These are phyloP conservation scores for Clonostachys byssicola DNA, from an alignment of 2,329 filamentous ascomycete species.

Conservation along the genomic window DNA sequence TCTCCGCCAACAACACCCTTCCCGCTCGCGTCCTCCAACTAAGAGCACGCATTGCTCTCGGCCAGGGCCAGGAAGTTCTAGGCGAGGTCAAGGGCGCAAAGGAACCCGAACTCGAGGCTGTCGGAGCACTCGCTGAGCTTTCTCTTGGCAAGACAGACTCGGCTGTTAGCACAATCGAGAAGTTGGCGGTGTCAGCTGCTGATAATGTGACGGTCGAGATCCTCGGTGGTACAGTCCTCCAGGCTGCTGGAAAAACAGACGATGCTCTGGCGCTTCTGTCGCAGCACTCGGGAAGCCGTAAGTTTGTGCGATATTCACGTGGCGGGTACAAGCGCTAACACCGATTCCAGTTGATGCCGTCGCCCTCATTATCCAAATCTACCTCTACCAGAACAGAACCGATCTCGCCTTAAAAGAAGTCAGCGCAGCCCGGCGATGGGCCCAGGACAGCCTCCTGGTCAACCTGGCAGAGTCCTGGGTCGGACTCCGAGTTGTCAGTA, in stretches of 20 bases:
- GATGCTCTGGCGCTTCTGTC: slow-evolving; percentile 76
- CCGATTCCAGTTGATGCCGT: slow-evolving; percentile 63
- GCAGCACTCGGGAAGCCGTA: slow-evolving; percentile 83
- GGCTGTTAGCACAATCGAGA: slow-evolving; percentile 60
- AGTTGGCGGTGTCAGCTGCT: slow-evolving; percentile 59
- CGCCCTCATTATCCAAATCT: slow-evolving; percentile 85
- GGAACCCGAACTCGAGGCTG: slow-evolving; percentile 71
- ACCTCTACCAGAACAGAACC: slow-evolving; percentile 85
- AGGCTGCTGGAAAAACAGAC: slow-evolving; percentile 76
- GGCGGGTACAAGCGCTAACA: slow-evolving; percentile 3
- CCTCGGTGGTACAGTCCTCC: slow-evolving; percentile 75
- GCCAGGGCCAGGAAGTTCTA: slow-evolving; percentile 70
- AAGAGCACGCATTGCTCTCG: slow-evolving; percentile 78
- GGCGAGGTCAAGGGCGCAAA: slow-evolving; percentile 61
- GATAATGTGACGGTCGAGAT: slow-evolving; percentile 83
- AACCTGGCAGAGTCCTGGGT: slow-evolving; percentile 97
- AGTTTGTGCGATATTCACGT: slow-evolving; percentile 22
- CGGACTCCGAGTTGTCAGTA: slow-evolving; percentile 73
- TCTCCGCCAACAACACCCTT: slow-evolving; percentile 74
- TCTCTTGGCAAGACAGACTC: slow-evolving; percentile 54
- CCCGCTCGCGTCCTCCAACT: slow-evolving; percentile 75
- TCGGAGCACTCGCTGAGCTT: slow-evolving; percentile 71
- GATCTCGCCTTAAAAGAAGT: slow-evolving; percentile 92
- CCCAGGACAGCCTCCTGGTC: slow-evolving; percentile 88
- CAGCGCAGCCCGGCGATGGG: slow-evolving; percentile 81